A percentile compares a stretch with the other conserved stretches of the same genome.
These are phyloP conservation scores for Collybiopsis luxurians DNA, from an alignment of 768 basidiomycete genomes.

Conservation along the genomic window DNA sequence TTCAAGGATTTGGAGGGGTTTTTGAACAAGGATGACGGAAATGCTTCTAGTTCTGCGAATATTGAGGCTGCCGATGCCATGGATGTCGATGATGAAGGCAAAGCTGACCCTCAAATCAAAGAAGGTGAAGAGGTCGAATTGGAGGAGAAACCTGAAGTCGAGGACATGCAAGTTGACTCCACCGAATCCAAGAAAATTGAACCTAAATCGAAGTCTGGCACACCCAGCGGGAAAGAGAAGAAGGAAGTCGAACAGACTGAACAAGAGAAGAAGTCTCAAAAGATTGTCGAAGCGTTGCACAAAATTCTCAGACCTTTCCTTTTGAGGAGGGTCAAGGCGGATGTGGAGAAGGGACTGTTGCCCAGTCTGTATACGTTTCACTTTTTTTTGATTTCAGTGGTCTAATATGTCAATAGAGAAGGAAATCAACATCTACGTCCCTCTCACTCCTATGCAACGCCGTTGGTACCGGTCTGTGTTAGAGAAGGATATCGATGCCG, in stretches of 20 bases:
- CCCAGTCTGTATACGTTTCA: constrained; percentile 59
- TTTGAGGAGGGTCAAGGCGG: constrained; percentile 89
- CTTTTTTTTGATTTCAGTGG: constrained; percentile 8
- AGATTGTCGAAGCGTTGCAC: constrained; percentile 94
- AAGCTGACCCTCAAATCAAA: no score
- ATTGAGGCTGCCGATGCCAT: neutral
- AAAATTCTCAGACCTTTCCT: constrained; percentile 96
- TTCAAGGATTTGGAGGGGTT: constrained; percentile 92
- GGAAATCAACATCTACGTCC: constrained; percentile 98
- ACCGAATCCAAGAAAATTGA: neutral
- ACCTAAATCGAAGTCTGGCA: neutral
- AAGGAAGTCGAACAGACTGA: constrained; percentile 18
- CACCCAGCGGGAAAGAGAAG: neutral
- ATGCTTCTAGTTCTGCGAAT: constrained; percentile 42
- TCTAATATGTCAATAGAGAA: constrained; percentile 59
- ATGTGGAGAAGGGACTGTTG: constrained; percentile 93
- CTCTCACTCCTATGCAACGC: constrained; percentile 94
- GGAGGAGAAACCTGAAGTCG: neutral
- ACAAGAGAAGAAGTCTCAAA: constrained; percentile 82
- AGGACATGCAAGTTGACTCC: neutral
- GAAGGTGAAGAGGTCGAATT: neutral
- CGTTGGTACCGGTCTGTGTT: constrained; percentile 97
- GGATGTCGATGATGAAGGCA: neutral
- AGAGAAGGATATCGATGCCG: constrained; percentile 98
- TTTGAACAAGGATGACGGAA: constrained; percentile 81